Evolutionary conservation across 768 basidiomycete genomes (phyloP).

Genomic region (Suillus discolor): DNA sequence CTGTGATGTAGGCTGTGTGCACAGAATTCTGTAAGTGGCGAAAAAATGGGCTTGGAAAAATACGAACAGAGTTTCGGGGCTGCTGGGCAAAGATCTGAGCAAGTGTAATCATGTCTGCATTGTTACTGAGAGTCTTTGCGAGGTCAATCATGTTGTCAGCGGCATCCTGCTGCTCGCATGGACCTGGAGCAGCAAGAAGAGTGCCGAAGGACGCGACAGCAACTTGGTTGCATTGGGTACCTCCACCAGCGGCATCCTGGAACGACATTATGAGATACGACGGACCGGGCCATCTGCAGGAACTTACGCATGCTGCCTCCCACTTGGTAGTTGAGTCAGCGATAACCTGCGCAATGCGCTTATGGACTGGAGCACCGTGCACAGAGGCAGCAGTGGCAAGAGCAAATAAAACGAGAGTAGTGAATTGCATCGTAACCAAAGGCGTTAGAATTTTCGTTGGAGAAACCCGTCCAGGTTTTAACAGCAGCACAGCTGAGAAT

Average conservation of each 20-base stretch:
- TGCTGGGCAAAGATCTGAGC: constrained; percentile 60
- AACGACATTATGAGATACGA: neutral
- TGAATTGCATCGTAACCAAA: constrained; percentile 11
- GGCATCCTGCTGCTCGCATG: constrained; percentile 59
- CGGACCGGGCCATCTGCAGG: neutral
- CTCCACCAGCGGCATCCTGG: constrained; percentile 59
- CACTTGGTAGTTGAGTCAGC: constrained; percentile 42
- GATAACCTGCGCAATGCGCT: constrained; percentile 51
- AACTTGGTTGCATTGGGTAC: constrained; percentile 54
- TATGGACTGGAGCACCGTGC: constrained; percentile 40
- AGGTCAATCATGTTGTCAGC: constrained; percentile 55
- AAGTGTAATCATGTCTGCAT: constrained; percentile 49
- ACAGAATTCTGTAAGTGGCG: neutral
- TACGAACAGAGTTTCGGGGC: constrained; percentile 54
- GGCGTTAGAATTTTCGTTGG: neutral
- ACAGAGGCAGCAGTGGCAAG: constrained; percentile 36
- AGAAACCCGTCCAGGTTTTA: constrained; percentile 5
- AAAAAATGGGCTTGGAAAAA: neutral
- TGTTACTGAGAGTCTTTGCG: constrained; percentile 44
- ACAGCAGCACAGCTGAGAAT: constrained; percentile 7
- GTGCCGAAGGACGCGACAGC: constrained; percentile 58
- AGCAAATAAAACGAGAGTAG: constrained; percentile 26
- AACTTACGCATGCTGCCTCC: constrained; percentile 51
- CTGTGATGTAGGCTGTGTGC: constrained; percentile 41
- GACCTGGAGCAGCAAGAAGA: constrained; percentile 57